phyloP scores from a whole-genome alignment of 2,329 filamentous ascomycete genomes.

The Ophioceras dolichostomum region DNA sequence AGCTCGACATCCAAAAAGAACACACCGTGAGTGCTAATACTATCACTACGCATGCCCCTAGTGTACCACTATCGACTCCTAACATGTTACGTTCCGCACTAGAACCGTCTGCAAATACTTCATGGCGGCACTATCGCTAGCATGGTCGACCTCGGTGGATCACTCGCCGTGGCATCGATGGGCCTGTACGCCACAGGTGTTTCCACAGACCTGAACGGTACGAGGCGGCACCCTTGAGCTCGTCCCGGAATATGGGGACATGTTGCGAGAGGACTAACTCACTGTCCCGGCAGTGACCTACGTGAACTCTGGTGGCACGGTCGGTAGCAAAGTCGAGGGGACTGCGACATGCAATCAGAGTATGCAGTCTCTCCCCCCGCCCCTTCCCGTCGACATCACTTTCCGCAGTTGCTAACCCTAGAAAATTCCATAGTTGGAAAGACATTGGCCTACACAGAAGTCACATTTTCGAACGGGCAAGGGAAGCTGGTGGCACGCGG shows the following conservation, averaged over 20 bases:
- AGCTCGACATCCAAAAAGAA: slow-evolving; percentile 60
- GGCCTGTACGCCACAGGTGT: slow-evolving; percentile 52
- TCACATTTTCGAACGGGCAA: slow-evolving; percentile 45
- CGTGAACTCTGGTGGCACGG: slow-evolving; percentile 42
- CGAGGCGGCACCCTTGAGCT: too few species aligned
- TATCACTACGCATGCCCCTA: too few species aligned
- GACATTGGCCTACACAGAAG: slow-evolving; percentile 47
- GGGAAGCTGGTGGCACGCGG: slow-evolving; percentile 49
- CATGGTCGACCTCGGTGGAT: slow-evolving; percentile 57
- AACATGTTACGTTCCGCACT: too few species aligned
- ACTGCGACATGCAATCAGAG: slow-evolving; percentile 51
- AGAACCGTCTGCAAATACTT: slow-evolving; percentile 67
- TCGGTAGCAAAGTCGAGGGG: slow-evolving; percentile 42
- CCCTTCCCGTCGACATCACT: too few species aligned
- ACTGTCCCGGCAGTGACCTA: slow-evolving; percentile 42
- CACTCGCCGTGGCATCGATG: slow-evolving; percentile 51
- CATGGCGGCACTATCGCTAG: slow-evolving; percentile 72
- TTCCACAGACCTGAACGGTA: slow-evolving; percentile 53
- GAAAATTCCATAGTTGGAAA: slow-evolving; percentile 38
- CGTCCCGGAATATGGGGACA: too few species aligned
- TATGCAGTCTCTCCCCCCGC: slow-evolving; percentile 18
- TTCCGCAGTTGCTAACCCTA: too few species aligned
- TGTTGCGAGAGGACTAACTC: too few species aligned
- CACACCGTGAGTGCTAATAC: slow-evolving; percentile 66
- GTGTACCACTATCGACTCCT: too few species aligned